A percentile compares a stretch with the other conserved stretches of the same genome.
Evolutionary conservation across 768 basidiomycete genomes (phyloP).

Genomic region (Serendipita vermifera): DNA sequence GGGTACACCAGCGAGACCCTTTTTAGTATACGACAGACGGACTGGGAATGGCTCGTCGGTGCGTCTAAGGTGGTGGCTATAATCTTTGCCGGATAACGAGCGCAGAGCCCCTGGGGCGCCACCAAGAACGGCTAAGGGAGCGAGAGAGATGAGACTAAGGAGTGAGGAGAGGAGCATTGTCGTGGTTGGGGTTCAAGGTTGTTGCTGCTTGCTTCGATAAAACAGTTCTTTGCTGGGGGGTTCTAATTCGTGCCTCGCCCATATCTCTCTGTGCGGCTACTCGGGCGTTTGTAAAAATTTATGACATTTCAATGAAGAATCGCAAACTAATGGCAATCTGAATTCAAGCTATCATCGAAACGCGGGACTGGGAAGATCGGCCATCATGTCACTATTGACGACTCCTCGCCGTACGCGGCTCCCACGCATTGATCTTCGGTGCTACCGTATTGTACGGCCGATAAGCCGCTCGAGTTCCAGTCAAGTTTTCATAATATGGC

Average conservation of each 20-base stretch:
- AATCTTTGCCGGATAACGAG: not conserved
- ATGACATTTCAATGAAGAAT: not conserved
- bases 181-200: not conserved
- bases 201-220: not conserved
- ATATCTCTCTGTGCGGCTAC: too few relatives aligned
- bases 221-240: not conserved
- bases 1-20: not conserved
- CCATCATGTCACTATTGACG: not conserved
- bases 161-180: not conserved
- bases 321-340: not conserved
- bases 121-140: not conserved
- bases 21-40: not conserved
- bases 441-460: constrained; percentile 75
- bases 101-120: constrained; percentile 5
- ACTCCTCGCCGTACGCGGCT: constrained; percentile 43
- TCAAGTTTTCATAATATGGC: constrained; percentile 81
- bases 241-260: too few relatives aligned
- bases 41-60: constrained; percentile 1
- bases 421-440: constrained; percentile 75
- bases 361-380: not conserved
- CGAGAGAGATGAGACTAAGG: constrained; percentile 2
- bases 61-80: not conserved
- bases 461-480: constrained; percentile 86
- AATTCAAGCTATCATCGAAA: not conserved
- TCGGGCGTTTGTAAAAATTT: not conserved